These are phyloP conservation scores for Mycena chlorophos DNA, from an alignment of 768 basidiomycete genomes.

Conservation along the genomic window DNA sequence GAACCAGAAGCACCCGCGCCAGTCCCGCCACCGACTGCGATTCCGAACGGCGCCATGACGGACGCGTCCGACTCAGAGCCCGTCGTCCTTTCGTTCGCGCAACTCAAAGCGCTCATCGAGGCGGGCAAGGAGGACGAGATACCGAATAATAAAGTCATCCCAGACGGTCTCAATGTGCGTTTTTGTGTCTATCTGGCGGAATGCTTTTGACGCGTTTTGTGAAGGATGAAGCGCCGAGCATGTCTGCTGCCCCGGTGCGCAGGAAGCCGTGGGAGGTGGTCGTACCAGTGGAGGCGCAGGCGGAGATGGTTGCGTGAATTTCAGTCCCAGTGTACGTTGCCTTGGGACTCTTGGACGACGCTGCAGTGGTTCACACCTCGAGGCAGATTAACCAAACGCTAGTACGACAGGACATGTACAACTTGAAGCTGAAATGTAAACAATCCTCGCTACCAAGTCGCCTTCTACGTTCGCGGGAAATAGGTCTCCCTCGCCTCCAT, in stretches of 20 bases:
- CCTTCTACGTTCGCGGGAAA: neutral
- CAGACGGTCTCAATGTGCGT: conserved; percentile 64
- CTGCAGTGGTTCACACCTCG: neutral
- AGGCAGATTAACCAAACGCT: too few species aligned
- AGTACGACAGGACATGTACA: neutral
- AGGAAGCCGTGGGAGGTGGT: conserved; percentile 73
- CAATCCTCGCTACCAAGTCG: neutral
- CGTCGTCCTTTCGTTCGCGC: conserved; percentile 60
- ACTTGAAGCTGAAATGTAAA: neutral
- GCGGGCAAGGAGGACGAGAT: conserved; percentile 71
- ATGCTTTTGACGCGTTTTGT: conserved; percentile 1
- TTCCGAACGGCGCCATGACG: neutral
- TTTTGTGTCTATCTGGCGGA: conserved; percentile 6
- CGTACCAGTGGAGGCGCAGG: too few species aligned
- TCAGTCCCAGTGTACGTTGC: neutral
- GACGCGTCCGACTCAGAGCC: conserved; percentile 30
- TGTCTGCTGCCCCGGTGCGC: conserved; percentile 48
- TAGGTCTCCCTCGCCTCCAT: neutral
- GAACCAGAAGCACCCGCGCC: neutral
- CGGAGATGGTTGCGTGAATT: neutral
- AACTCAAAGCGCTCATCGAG: conserved; percentile 70
- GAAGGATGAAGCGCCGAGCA: conserved; percentile 58
- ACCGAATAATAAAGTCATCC: conserved; percentile 76
- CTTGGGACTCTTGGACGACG: neutral
- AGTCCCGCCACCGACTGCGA: neutral